These are phyloP conservation scores for Picochlorum sp. DNA, from an alignment of 139 green algal species.

Conservation along the genomic window DNA sequence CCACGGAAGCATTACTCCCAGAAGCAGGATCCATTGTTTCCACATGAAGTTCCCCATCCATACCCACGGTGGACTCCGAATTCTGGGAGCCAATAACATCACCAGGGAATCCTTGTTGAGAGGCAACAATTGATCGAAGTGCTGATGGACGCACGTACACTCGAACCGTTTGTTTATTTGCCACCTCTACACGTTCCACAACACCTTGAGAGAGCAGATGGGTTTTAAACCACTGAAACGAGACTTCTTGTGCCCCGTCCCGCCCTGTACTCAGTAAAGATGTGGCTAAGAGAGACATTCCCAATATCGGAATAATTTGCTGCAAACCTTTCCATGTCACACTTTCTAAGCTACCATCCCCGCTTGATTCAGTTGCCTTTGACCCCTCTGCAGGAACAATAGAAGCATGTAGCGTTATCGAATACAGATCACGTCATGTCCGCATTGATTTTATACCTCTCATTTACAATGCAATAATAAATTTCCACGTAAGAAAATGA, in stretches of 20 bases:
- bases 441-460: too few species aligned
- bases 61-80: background rate
- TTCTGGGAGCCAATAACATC: background rate
- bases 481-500: too few species aligned
- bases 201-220: conserved; percentile 67
- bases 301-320: conserved; percentile 13
- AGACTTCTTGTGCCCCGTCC: conserved; percentile 65
- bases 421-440: too few species aligned
- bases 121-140: background rate
- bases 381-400: conserved; percentile 9
- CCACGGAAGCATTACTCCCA: too few species aligned
- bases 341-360: background rate
- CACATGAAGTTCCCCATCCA: too few species aligned
- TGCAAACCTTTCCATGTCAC: conserved; percentile 3
- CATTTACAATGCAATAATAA: too few species aligned
- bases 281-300: conserved; percentile 8
- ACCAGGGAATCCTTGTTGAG: background rate
- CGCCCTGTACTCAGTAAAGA: conserved; percentile 14
- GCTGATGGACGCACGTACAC: conserved; percentile 29
- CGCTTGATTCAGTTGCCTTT: background rate
- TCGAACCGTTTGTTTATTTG: conserved; percentile 82
- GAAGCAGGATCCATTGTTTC: too few species aligned
- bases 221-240: conserved; percentile 81
- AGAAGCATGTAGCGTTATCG: too few species aligned
- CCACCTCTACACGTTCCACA: conserved; percentile 85